These are phyloP conservation scores for Tremella mesenterica DNA, from an alignment of 768 basidiomycete species.

Conservation along the genomic window DNA sequence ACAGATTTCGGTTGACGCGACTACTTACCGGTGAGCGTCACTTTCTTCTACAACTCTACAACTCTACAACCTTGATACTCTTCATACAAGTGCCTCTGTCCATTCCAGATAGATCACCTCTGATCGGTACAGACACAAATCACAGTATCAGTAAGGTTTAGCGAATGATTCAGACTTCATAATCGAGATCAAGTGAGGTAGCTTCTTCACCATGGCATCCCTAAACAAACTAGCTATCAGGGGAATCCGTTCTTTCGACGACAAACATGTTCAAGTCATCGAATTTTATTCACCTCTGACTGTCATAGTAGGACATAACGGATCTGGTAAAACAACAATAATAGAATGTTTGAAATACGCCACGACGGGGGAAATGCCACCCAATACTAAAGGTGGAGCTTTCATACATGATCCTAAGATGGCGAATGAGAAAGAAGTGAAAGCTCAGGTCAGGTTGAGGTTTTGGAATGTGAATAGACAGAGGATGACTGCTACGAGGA, in stretches of 20 bases:
- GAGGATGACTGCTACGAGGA: constrained; percentile 81
- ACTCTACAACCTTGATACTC: too few relatives aligned
- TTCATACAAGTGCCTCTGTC: too few relatives aligned
- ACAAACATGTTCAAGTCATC: constrained; percentile 84
- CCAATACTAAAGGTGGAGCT: constrained; percentile 95
- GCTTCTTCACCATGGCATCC: constrained; percentile 51
- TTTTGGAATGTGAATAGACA: constrained; percentile 84
- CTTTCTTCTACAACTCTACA: too few relatives aligned
- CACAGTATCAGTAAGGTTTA: too few relatives aligned
- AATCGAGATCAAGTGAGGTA: background rate
- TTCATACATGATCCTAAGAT: constrained; percentile 99
- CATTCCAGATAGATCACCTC: too few relatives aligned
- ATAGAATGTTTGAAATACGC: constrained; percentile 99
- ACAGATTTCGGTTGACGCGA: too few relatives aligned
- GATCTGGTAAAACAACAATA: constrained; percentile 96
- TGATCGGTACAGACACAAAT: too few relatives aligned
- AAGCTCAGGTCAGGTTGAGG: constrained; percentile 91
- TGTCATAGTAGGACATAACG: constrained; percentile 97
- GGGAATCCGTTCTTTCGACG: constrained; percentile 88
- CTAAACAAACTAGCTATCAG: constrained; percentile 90
- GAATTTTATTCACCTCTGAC: constrained; percentile 97
- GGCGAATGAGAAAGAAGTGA: constrained; percentile 98
- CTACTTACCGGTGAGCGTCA: too few relatives aligned
- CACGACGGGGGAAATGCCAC: constrained; percentile 94
- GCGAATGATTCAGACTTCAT: too few relatives aligned